phyloP scores from a whole-genome alignment of 768 basidiomycete species.

The Coprinopsis cinerea region DNA sequence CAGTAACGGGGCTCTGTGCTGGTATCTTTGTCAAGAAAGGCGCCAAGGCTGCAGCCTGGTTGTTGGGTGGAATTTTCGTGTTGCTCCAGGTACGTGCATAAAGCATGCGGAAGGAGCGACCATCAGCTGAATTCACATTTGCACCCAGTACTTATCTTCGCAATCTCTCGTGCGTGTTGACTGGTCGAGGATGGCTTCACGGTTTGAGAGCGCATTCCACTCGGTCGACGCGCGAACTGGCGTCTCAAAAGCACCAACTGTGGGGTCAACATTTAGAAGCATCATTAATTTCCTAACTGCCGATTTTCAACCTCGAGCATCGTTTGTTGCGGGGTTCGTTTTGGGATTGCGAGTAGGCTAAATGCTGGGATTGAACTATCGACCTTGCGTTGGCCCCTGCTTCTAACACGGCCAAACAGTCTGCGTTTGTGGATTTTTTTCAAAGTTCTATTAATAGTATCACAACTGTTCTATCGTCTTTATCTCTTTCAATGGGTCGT shows the following conservation, averaged over 20 bases:
- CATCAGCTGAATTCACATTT: too few species aligned
- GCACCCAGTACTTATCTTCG: conserved; percentile 81
- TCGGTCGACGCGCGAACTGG: conserved; percentile 49
- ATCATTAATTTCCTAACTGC: conserved; percentile 79
- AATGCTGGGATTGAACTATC: conserved; percentile 7
- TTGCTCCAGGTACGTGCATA: conserved; percentile 68
- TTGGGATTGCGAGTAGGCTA: conserved; percentile 81
- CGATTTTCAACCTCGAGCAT: conserved; percentile 87
- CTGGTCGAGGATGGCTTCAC: conserved; percentile 59
- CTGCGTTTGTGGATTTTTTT: neutral
- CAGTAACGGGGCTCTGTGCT: conserved; percentile 81
- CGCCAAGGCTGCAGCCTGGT: conserved; percentile 74
- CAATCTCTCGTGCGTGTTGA: conserved; percentile 69
- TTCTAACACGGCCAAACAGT: neutral
- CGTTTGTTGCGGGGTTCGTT: conserved; percentile 78
- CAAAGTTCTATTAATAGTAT: neutral
- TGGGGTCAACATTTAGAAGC: conserved; percentile 61
- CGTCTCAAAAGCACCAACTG: conserved; percentile 51
- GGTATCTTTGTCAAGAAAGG: conserved; percentile 96
- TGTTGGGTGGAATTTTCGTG: conserved; percentile 88
- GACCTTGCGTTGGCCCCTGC: neutral
- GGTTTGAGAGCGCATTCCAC: conserved; percentile 73
- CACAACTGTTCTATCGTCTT: neutral
- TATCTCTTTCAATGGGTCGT: conserved; percentile 57
- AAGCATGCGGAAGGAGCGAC: too few species aligned